Conservation (phyloP, 2,329 filamentous ascomycete genomes). For the Apiospora phragmitis region DNA sequence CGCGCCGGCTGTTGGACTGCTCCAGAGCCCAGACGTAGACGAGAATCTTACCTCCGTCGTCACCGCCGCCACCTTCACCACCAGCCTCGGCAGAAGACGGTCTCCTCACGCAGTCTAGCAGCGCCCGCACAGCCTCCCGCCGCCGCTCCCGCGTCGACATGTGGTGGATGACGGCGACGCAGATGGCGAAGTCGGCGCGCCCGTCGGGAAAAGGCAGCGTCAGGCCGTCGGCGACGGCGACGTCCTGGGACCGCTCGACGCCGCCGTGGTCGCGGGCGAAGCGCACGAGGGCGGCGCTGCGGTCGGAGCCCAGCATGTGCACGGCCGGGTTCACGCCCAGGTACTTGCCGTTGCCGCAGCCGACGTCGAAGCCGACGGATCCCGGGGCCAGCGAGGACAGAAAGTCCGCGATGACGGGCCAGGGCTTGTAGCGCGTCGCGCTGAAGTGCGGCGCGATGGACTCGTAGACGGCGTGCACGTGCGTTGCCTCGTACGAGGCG, state of each 20-base stretch:
- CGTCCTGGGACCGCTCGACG: slow-evolving; percentile 54
- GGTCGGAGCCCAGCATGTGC: slow-evolving; percentile 83
- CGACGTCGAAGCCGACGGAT: slow-evolving; percentile 83
- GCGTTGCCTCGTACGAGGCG: slow-evolving; percentile 73
- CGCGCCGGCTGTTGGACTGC: slow-evolving; percentile 80
- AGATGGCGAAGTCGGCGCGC: slow-evolving; percentile 79
- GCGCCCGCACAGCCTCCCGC: slow-evolving; percentile 67
- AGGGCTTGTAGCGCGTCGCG: slow-evolving; percentile 78
- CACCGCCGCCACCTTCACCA: background rate
- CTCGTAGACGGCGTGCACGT: slow-evolving; percentile 92
- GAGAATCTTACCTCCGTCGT: slow-evolving; percentile 62
- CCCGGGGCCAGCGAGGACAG: slow-evolving; percentile 66
- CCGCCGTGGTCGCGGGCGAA: slow-evolving; percentile 44
- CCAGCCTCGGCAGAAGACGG: background rate
- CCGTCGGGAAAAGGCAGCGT: slow-evolving; percentile 71
- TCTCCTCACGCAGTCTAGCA: slow-evolving; percentile 65
- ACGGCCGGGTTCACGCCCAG: slow-evolving; percentile 74
- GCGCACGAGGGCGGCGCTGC: slow-evolving; percentile 60
- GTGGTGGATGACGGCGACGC: slow-evolving; percentile 93
- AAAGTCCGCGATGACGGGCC: slow-evolving; percentile 87
- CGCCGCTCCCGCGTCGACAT: slow-evolving; percentile 76
- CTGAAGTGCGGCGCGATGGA: slow-evolving; percentile 84
- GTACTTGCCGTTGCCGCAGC: slow-evolving; percentile 98
- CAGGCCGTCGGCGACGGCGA: slow-evolving; percentile 79
- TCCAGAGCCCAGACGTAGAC: slow-evolving; percentile 96